These are phyloP conservation scores for Trypanosoma vivax DNA, from an alignment of 208 protist genomes.

Conservation along the genomic window DNA sequence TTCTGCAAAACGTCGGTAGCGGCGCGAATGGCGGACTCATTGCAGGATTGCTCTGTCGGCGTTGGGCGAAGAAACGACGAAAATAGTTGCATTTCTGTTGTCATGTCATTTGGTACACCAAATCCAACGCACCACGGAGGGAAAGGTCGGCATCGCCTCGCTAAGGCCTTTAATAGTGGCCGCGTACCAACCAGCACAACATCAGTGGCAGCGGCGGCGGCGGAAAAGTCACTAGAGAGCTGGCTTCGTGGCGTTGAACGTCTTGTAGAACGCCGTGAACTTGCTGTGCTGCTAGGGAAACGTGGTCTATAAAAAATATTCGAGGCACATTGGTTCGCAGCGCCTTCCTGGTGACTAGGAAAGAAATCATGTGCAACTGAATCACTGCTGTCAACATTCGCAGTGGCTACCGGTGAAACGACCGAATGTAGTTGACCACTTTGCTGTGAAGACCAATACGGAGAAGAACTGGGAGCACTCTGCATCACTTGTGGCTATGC, in stretches of 20 bases:
- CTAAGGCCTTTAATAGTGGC: constrained; percentile 31
- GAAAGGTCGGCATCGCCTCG: constrained; percentile 25
- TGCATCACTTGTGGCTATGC: too few species aligned
- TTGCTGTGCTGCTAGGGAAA: constrained; percentile 1
- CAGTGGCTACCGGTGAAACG: neutral
- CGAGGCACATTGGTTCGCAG: constrained; percentile 29
- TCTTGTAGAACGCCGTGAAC: constrained; percentile 2
- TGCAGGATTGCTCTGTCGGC: constrained; percentile 9
- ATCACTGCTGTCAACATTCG: neutral
- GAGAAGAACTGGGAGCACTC: too few species aligned
- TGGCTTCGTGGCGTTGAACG: constrained; percentile 7
- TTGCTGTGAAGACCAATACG: too few species aligned
- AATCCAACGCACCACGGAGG: constrained; percentile 37
- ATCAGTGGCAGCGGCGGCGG: neutral
- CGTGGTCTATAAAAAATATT: constrained; percentile 3
- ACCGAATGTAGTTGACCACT: too few species aligned
- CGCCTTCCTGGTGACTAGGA: neutral
- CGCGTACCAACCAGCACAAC: constrained; percentile 23
- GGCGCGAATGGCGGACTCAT: neutral
- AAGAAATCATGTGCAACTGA: neutral
- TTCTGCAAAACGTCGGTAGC: constrained; percentile 17
- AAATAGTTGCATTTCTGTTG: constrained; percentile 30
- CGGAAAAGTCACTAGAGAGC: neutral
- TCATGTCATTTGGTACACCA: constrained; percentile 4
- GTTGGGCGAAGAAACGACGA: constrained; percentile 20